Percentiles rank a stretch among this genome's conserved stretches.
These are phyloP conservation scores for Suillus tomentosus DNA, from an alignment of 768 basidiomycete species.

Conservation along the genomic window DNA sequence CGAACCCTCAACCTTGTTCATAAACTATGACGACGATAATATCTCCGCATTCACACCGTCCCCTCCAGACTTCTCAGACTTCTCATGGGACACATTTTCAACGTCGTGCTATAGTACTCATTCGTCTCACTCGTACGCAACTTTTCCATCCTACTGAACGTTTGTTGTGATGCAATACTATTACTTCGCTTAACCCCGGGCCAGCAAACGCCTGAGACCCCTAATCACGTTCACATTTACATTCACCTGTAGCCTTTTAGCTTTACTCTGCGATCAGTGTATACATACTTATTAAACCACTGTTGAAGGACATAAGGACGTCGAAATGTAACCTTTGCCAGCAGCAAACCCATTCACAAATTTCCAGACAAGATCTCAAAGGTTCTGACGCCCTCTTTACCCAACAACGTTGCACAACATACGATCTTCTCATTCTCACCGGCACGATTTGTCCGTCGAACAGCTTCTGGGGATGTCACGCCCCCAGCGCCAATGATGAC, in stretches of 20 bases:
- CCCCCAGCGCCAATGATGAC: slow-evolving; percentile 82
- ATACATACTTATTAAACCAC: background rate
- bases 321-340: background rate
- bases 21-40: background rate
- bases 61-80: slow-evolving; percentile 19
- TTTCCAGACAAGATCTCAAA: slow-evolving; percentile 44
- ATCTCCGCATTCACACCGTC: slow-evolving; percentile 3
- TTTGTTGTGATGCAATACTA: slow-evolving; percentile 20
- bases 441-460: slow-evolving; percentile 65
- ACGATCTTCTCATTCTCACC: slow-evolving; percentile 75
- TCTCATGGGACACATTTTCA: slow-evolving; percentile 22
- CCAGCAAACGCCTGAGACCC: slow-evolving; percentile 20
- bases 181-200: slow-evolving; percentile 24
- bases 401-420: slow-evolving; percentile 59
- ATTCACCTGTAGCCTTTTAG: slow-evolving; percentile 26
- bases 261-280: slow-evolving; percentile 2
- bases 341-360: background rate
- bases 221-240: background rate
- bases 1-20: slow-evolving; percentile 4
- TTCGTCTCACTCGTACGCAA: slow-evolving; percentile 4
- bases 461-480: slow-evolving; percentile 62
- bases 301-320: background rate
- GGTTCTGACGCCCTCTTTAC: slow-evolving; percentile 53
- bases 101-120: background rate
- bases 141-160: slow-evolving; percentile 4